Percentiles rank a stretch among this genome's conserved stretches.
These are phyloP conservation scores for Pseudonitzschia multistriata DNA, from an alignment of 108 stramenopile species.

Conservation along the genomic window DNA sequence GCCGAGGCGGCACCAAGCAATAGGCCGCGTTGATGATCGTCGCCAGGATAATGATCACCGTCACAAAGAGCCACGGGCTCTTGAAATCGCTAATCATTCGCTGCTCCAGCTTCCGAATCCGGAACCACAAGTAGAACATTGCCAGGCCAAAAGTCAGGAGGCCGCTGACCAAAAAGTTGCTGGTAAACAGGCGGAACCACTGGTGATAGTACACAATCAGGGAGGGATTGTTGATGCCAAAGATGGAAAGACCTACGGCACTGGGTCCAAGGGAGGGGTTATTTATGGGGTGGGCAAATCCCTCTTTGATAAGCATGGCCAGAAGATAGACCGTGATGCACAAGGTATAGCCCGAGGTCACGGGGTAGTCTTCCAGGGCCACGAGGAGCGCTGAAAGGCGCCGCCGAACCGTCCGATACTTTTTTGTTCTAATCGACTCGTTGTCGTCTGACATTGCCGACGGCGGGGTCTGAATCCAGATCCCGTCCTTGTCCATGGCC, in stretches of 20 bases:
- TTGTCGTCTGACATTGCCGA: not conserved
- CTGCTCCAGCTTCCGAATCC: slow-evolving; percentile 4
- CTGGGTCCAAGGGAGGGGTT: slow-evolving; percentile 54
- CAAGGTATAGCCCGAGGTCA: slow-evolving; percentile 32
- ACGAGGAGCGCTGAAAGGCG: not conserved
- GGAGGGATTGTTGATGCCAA: slow-evolving; percentile 58
- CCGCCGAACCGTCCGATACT: not conserved
- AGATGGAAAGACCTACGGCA: slow-evolving; percentile 32
- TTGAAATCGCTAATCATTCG: slow-evolving; percentile 9
- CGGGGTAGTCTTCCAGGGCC: slow-evolving; percentile 9
- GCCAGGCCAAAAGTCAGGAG: slow-evolving; percentile 29
- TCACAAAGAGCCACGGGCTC: slow-evolving; percentile 11
- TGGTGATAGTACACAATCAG: slow-evolving; percentile 48
- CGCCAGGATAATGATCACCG: slow-evolving; percentile 5
- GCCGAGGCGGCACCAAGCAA: slow-evolving; percentile 4
- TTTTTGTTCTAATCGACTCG: not conserved
- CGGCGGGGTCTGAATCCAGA: not conserved
- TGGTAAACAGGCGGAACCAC: slow-evolving; percentile 39
- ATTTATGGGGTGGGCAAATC: slow-evolving; percentile 49
- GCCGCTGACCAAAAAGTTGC: slow-evolving; percentile 47
- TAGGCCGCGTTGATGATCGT: slow-evolving; percentile 13
- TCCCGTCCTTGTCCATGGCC: not conserved
- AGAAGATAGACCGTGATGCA: slow-evolving; percentile 36
- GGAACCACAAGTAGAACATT: slow-evolving; percentile 13
- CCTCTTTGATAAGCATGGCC: slow-evolving; percentile 32